Evolutionary conservation across 2,329 filamentous ascomycete species (phyloP).

Genomic region (Talaromyces sp.): DNA sequence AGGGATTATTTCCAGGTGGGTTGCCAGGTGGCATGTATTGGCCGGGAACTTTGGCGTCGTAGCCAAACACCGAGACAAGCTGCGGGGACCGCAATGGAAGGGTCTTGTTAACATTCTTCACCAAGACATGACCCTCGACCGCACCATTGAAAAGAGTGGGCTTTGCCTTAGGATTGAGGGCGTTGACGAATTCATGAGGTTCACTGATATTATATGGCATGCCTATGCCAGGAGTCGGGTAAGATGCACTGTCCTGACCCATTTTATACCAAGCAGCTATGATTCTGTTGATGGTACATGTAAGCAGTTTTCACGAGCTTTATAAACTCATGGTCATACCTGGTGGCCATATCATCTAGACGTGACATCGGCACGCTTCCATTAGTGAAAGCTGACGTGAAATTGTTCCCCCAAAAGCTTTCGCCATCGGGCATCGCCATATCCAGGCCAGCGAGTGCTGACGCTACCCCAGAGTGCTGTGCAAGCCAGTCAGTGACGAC

Average conservation of each 20-base stretch:
- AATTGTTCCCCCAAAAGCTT: conserved; percentile 20
- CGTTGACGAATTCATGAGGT: conserved; percentile 63
- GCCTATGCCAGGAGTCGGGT: conserved; percentile 10
- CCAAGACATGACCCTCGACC: conserved; percentile 31
- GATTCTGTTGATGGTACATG: conserved; percentile 33
- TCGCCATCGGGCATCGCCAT: conserved; percentile 38
- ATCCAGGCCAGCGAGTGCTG: conserved; percentile 41
- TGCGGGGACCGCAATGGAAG: conserved; percentile 39
- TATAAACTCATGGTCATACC: background rate
- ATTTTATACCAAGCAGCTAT: conserved; percentile 42
- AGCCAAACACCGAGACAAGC: conserved; percentile 15
- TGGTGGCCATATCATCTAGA: conserved; percentile 39
- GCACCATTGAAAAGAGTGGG: background rate
- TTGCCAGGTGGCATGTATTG: conserved; percentile 13
- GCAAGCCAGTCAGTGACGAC: conserved; percentile 42
- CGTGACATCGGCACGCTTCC: conserved; percentile 35
- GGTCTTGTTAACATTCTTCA: conserved; percentile 46
- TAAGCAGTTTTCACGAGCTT: background rate
- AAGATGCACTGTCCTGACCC: conserved; percentile 31
- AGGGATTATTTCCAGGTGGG: background rate
- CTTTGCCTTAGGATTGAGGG: conserved; percentile 1
- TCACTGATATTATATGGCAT: conserved; percentile 35
- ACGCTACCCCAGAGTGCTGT: conserved; percentile 29
- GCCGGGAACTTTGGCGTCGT: conserved; percentile 14
- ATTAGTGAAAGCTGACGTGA: conserved; percentile 32